Evolutionary conservation across 306 rosid species (phyloP).

Genomic region (Canavalia gladiata): DNA sequence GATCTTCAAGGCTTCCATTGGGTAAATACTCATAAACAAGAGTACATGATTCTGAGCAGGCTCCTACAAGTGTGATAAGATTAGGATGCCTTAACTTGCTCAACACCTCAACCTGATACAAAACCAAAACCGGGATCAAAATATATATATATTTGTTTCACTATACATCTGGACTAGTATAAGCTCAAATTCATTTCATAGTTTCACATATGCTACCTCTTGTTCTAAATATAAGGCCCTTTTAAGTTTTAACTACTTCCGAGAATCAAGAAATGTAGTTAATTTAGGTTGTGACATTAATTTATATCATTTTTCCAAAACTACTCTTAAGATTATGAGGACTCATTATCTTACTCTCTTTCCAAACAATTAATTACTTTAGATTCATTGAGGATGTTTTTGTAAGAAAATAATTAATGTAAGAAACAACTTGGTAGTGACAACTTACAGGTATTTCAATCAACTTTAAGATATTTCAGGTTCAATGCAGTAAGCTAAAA

Average conservation of each 20-base stretch:
- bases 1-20: constrained; percentile 94
- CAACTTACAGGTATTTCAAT: background rate
- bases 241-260: no score
- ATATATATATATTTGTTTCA: background rate
- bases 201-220: background rate
- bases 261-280: no score
- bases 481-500: background rate
- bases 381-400: no score
- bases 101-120: constrained; percentile 73
- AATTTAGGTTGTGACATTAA: no score
- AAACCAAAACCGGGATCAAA: constrained; percentile 31
- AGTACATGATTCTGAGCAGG: constrained; percentile 70
- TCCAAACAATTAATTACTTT: no score
- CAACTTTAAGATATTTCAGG: constrained; percentile 16
- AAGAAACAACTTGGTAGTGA: no score
- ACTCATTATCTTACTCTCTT: no score
- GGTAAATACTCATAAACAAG: constrained; percentile 88
- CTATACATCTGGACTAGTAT: constrained; percentile 9
- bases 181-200: constrained; percentile 6
- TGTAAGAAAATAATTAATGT: no score
- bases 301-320: no score
- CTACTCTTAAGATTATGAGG: no score
- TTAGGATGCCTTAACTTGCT: constrained; percentile 87
- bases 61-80: constrained; percentile 84
- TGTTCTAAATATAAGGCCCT: no score